These are phyloP conservation scores for Cladorrhinum sp. DNA, from an alignment of 2,329 filamentous ascomycete species.

Conservation along the genomic window DNA sequence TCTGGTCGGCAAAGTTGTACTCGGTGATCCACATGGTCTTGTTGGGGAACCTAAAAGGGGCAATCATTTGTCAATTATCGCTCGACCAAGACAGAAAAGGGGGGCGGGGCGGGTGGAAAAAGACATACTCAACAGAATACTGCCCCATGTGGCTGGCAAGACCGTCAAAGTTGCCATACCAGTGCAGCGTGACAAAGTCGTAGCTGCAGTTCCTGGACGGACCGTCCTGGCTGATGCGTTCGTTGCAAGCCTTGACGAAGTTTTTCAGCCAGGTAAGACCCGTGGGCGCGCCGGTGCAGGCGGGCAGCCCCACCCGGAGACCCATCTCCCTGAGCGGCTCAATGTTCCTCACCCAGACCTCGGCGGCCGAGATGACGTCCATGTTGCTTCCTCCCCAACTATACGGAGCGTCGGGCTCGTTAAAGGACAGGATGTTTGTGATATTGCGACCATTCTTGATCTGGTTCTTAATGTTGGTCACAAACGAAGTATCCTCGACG, in stretches of 20 bases:
- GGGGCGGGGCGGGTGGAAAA: too few species aligned
- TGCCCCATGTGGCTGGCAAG: constrained; percentile 65
- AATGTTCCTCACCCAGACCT: constrained; percentile 68
- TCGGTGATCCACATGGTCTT: constrained; percentile 75
- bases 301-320: constrained; percentile 67
- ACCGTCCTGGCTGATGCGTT: constrained; percentile 48
- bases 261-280: constrained; percentile 65
- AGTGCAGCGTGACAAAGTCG: constrained; percentile 63
- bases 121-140: constrained; percentile 44
- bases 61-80: constrained; percentile 12
- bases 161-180: constrained; percentile 68
- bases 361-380: constrained; percentile 57
- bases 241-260: constrained; percentile 63
- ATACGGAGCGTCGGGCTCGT: constrained; percentile 66
- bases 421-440: constrained; percentile 69
- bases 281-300: constrained; percentile 58
- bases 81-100: constrained; percentile 14
- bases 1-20: constrained; percentile 60
- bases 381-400: constrained; percentile 62
- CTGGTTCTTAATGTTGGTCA: constrained; percentile 53
- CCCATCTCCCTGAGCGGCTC: constrained; percentile 64
- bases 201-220: constrained; percentile 53
- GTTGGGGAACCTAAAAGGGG: constrained; percentile 50
- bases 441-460: constrained; percentile 56
- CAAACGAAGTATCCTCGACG: constrained; percentile 56